phyloP scores from a whole-genome alignment of 2,329 filamentous ascomycete genomes.

The Penicillium polonicum region DNA sequence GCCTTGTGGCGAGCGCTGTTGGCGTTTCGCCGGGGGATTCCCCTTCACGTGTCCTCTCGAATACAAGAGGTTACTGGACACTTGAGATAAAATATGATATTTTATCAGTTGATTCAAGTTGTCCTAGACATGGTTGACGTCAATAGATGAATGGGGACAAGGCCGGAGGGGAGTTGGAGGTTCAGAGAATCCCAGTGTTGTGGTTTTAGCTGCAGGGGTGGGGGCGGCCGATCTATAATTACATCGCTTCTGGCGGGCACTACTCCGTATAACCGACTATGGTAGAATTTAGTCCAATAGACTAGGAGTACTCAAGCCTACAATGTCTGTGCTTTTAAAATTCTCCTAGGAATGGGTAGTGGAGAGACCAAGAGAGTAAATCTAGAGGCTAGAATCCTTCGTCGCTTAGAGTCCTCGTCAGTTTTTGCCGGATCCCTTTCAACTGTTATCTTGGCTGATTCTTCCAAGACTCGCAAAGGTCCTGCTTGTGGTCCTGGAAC shows the following conservation, averaged over 20 bases:
- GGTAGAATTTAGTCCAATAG: constrained; percentile 13
- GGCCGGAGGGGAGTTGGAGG: constrained; percentile 12
- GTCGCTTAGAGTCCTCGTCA: not conserved
- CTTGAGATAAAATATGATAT: not conserved
- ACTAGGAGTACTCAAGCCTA: not conserved
- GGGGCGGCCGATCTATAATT: constrained; percentile 32
- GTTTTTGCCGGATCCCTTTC: not conserved
- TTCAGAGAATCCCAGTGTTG: constrained; percentile 28
- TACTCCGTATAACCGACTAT: constrained; percentile 1
- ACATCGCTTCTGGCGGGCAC: constrained; percentile 19
- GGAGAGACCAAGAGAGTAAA: not conserved
- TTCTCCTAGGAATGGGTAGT: not conserved
- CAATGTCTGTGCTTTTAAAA: constrained; percentile 12
- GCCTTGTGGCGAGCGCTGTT: not conserved
- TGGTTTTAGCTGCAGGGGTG: constrained; percentile 37
- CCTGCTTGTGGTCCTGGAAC: not conserved
- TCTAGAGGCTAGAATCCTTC: not conserved
- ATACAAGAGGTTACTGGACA: not conserved
- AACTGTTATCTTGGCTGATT: not conserved
- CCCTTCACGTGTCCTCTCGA: not conserved
- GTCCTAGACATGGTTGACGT: constrained; percentile 5
- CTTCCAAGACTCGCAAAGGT: not conserved
- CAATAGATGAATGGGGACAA: constrained; percentile 9
- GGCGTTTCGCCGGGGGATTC: not conserved
- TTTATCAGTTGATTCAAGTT: not conserved